Conservation (phyloP, 2,329 filamentous ascomycete genomes). For the Trichoderma atroviride region DNA sequence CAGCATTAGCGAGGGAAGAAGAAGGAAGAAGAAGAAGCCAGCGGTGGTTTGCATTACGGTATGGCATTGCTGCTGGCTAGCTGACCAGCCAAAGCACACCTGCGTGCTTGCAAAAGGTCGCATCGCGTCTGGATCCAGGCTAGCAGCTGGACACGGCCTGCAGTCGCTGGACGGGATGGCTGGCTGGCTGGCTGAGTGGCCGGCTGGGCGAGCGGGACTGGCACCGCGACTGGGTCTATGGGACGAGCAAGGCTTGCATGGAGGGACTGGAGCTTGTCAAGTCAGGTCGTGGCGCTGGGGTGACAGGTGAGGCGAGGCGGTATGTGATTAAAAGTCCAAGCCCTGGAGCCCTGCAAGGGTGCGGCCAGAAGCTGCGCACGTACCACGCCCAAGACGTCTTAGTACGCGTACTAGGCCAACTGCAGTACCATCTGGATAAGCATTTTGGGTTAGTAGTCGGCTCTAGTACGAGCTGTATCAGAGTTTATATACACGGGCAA, state of each 20-base stretch:
- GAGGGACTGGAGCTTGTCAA: constrained; percentile 9
- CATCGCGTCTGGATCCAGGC: not conserved
- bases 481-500: too few species aligned
- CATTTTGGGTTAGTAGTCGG: not conserved
- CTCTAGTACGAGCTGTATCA: not conserved
- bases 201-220: constrained; percentile 9
- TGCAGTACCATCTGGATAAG: not conserved
- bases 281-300: constrained; percentile 18
- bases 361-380: constrained; percentile 5
- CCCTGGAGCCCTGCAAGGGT: not conserved
- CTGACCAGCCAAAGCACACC: not conserved
- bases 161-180: constrained; percentile 1
- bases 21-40: not conserved
- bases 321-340: constrained; percentile 20
- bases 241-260: constrained; percentile 20
- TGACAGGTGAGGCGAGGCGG: constrained; percentile 25
- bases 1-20: not conserved
- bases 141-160: not conserved
- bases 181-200: not conserved
- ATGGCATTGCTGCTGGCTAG: not conserved
- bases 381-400: constrained; percentile 11
- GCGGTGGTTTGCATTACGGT: not conserved
- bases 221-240: not conserved
- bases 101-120: not conserved
- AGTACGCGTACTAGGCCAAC: constrained; percentile 7